Conservation (phyloP, 2,329 filamentous ascomycete species). For the Fusarium sp. region DNA sequence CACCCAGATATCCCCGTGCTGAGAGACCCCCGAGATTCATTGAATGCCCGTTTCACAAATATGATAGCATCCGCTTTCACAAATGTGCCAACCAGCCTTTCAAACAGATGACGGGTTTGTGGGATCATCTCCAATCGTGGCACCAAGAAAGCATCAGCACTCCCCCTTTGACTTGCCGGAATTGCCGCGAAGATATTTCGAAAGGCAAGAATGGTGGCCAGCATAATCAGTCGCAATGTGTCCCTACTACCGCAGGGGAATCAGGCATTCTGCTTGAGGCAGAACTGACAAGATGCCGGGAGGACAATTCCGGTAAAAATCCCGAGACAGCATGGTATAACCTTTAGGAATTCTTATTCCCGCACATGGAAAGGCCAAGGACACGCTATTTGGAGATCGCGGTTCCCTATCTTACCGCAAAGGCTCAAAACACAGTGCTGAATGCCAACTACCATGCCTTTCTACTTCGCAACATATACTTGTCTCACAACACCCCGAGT, state of each 20-base stretch:
- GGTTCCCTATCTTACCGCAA: not conserved
- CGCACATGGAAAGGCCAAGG: not conserved
- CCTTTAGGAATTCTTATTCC: accelerated
- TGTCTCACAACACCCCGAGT: not conserved
- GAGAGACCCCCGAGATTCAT: accelerated
- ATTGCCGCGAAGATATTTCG: too few relatives aligned
- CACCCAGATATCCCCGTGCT: accelerated
- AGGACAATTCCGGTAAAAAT: accelerated
- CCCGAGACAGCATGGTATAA: not conserved
- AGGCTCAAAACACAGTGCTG: accelerated
- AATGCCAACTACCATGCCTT: accelerated
- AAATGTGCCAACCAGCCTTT: accelerated
- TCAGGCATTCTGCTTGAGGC: not conserved
- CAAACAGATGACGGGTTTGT: accelerated
- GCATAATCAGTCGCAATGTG: too few relatives aligned
- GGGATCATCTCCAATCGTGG: not conserved
- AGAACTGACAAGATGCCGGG: accelerated
- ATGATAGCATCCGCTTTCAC: not conserved
- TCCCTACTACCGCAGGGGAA: too few relatives aligned
- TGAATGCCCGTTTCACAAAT: not conserved
- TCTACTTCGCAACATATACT: not conserved
- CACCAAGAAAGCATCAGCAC: accelerated
- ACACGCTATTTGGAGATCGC: not conserved
- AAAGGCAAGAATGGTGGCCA: accelerated
- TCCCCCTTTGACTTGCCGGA: accelerated